Evolutionary conservation across 305 asterid genomes (phyloP).

Genomic region (Ilex paraguariensis): DNA sequence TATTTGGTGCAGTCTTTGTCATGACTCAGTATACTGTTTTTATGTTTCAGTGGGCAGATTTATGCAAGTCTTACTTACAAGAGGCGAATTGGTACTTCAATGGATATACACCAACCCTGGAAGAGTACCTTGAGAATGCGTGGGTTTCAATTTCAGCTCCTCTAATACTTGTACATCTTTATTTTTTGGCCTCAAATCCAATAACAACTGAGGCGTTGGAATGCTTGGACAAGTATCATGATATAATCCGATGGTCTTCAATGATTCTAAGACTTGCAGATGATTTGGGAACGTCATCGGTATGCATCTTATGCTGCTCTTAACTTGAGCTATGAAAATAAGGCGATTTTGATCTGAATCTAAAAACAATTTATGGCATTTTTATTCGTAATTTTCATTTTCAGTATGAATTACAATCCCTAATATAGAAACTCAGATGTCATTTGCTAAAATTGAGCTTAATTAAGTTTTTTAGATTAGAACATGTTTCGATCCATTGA

Average conservation of each 20-base stretch:
- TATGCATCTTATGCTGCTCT: not conserved
- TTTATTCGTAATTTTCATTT: too few relatives aligned
- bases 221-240: constrained; percentile 2
- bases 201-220: constrained; percentile 3
- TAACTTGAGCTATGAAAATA: too few relatives aligned
- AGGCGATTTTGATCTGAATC: too few relatives aligned
- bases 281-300: constrained; percentile 14
- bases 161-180: constrained; percentile 6
- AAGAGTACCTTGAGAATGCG: constrained; percentile 8
- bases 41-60: constrained; percentile 17
- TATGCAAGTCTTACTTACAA: constrained; percentile 11
- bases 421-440: too few relatives aligned
- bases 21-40: too few relatives aligned
- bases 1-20: not conserved
- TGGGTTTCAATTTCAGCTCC: constrained; percentile 11
- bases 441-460: too few relatives aligned
- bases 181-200: not conserved
- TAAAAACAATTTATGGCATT: not conserved
- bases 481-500: not conserved
- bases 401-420: not conserved
- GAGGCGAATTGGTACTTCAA: constrained; percentile 13
- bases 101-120: constrained; percentile 7
- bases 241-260: constrained; percentile 8
- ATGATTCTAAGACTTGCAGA: constrained; percentile 12
- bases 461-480: too few relatives aligned